Conservation (phyloP, 2,329 filamentous ascomycete genomes). For the Penicillium italicum region DNA sequence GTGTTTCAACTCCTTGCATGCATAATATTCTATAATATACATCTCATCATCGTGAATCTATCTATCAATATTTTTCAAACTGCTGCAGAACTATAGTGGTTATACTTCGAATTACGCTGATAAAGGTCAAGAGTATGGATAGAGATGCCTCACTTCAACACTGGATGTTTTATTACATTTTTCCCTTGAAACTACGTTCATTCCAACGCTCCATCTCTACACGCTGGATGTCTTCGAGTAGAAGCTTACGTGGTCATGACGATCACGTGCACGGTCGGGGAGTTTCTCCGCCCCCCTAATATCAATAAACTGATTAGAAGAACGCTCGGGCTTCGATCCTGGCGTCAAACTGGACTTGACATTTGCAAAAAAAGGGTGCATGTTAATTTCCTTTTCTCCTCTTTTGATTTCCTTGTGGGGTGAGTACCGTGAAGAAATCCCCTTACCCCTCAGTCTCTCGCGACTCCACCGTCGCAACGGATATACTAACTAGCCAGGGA, state of each 20-base stretch:
- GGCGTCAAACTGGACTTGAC: slow-evolving; percentile 22
- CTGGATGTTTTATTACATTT: background rate
- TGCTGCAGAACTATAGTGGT: background rate
- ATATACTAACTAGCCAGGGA: slow-evolving; percentile 23
- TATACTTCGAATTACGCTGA: too few relatives aligned
- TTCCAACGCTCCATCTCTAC: too few relatives aligned
- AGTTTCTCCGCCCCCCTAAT: slow-evolving; percentile 24
- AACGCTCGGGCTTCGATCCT: slow-evolving; percentile 27
- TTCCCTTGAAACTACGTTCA: background rate
- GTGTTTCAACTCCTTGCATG: background rate
- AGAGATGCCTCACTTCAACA: background rate
- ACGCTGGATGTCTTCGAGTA: too few relatives aligned
- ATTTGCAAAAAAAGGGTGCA: slow-evolving; percentile 19
- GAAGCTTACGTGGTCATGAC: slow-evolving; percentile 4
- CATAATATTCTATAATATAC: background rate
- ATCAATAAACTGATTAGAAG: slow-evolving; percentile 16
- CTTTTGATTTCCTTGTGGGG: slow-evolving; percentile 14
- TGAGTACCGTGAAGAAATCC: slow-evolving; percentile 7
- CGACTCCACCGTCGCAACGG: slow-evolving; percentile 14
- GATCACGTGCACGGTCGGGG: slow-evolving; percentile 20
- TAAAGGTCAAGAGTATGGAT: background rate
- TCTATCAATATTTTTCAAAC: background rate
- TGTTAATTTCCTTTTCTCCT: slow-evolving; percentile 12
- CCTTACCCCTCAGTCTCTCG: slow-evolving; percentile 3
- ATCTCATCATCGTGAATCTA: background rate